A percentile compares a stretch with the other conserved stretches of the same genome.
Evolutionary conservation across 179 eudicot species (phyloP).

Genomic region (Beta lomatogona): DNA sequence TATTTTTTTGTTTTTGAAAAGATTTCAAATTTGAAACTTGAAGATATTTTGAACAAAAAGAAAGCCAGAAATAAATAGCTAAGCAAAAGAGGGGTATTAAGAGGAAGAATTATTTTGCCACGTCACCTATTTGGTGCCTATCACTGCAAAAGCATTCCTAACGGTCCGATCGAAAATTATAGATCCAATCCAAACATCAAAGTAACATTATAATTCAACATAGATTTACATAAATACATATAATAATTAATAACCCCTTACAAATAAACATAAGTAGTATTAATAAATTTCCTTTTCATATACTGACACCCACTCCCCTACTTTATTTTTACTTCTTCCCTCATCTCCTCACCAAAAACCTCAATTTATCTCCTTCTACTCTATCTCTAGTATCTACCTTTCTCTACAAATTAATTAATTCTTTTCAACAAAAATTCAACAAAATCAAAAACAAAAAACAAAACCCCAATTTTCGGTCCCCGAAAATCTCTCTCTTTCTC

Average conservation of each 20-base stretch:
- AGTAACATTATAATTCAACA: neutral
- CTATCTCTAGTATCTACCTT: neutral
- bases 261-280: no score
- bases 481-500: neutral
- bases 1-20: no score
- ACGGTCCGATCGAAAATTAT: constrained; percentile 10
- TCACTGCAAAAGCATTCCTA: neutral
- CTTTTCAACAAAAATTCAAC: neutral
- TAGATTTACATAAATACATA: neutral
- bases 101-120: no score
- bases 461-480: neutral
- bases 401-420: neutral
- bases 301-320: neutral
- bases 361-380: neutral
- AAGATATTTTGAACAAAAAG: no score
- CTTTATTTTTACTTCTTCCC: neutral
- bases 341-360: neutral
- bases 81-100: no score
- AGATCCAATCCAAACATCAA: constrained; percentile 5
- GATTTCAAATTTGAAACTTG: no score
- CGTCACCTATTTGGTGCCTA: neutral
- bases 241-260: no score
- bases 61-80: no score
- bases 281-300: neutral
- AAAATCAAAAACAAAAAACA: constrained; percentile 7